Evolutionary conservation across 108 stramenopile genomes (phyloP), one percentile per base, ranked within the genome.

Genomic region (Pseudonitzschia pungens): DNA sequence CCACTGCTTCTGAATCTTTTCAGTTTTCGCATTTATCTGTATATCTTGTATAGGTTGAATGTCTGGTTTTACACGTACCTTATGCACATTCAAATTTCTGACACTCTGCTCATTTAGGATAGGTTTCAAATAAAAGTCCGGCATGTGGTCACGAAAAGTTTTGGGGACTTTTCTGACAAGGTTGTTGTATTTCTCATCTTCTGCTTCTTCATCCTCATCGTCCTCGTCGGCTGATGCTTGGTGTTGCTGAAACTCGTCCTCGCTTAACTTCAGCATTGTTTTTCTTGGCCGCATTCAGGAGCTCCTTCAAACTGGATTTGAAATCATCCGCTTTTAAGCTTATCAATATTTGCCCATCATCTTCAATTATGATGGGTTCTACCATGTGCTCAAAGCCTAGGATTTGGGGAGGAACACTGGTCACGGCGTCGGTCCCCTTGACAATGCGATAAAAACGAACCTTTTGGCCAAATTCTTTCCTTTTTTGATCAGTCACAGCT

Each of bases 41-140:
- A 10, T 28, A 32, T 60, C 10, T 1, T 63, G 43, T 15, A 28
- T 31, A 20, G 22, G 16, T 40, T 44, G 32, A n/a, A 16, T 12
- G 20, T 16, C 16, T 26, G 20, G 14, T 63, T 48, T 44, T 22
- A n/a, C n/a, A n/a, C n/a, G n/a, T n/a, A n/a, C n/a, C n/a, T n/a
- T n/a, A n/a, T n/a, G n/a, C n/a, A n/a, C n/a, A n/a, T n/a, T n/a
- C n/a, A n/a, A n/a, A 56, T 57, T 44, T 28, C 31, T 28, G 18
- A 69, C 8, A 7, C 77, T 65, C 26, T 48, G 51, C 18, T 33
- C 68, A n/a, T 40, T 29, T 42, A 83, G 29, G 45, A 83, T 41
- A 5, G 85, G 85, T 42, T 74, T 74, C 62, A 86, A 48, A 51
- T 86, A 86, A 29, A 67, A 80, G 22, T 83, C 77, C 5, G 85